Conservation (phyloP, 2,329 filamentous ascomycete genomes). For the Lasiodiplodia hormozganensis region DNA sequence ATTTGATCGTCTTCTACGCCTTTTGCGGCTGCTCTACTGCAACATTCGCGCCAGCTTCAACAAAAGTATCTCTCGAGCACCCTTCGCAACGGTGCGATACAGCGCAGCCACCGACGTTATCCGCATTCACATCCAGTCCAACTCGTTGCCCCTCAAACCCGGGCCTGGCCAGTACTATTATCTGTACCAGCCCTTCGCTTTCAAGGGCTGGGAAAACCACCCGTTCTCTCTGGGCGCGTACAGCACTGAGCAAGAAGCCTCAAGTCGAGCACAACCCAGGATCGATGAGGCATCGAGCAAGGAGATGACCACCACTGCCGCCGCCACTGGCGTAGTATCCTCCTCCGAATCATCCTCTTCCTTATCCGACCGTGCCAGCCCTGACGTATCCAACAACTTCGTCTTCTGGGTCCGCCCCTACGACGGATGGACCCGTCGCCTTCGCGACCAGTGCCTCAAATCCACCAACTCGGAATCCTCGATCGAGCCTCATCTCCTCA, state of each 20-base stretch:
- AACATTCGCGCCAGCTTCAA: slow-evolving; percentile 48
- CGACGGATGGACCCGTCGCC: slow-evolving; percentile 58
- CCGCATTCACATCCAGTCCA: slow-evolving; percentile 53
- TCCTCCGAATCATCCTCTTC: not conserved
- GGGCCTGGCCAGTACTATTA: slow-evolving; percentile 59
- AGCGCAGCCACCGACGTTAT: slow-evolving; percentile 54
- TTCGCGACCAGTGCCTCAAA: slow-evolving; percentile 46
- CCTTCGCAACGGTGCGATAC: slow-evolving; percentile 52
- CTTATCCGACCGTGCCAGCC: not conserved
- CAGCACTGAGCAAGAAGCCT: slow-evolving; percentile 14
- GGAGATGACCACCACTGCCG: slow-evolving; percentile 30
- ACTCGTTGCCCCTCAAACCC: slow-evolving; percentile 43
- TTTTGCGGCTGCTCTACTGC: slow-evolving; percentile 53
- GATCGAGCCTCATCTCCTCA: slow-evolving; percentile 44
- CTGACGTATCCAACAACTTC: slow-evolving; percentile 34
- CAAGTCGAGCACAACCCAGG: not conserved
- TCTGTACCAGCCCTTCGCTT: slow-evolving; percentile 54
- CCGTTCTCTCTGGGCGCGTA: slow-evolving; percentile 56
- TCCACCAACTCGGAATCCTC: no score
- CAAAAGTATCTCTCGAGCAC: slow-evolving; percentile 37
- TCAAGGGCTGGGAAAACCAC: slow-evolving; percentile 59
- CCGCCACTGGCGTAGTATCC: slow-evolving; percentile 31
- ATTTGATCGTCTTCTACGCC: slow-evolving; percentile 56
- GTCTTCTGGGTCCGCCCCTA: slow-evolving; percentile 60
- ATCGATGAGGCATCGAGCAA: not conserved